Evolutionary conservation across 768 basidiomycete species (phyloP).

Genomic region (Suillus lakei): DNA sequence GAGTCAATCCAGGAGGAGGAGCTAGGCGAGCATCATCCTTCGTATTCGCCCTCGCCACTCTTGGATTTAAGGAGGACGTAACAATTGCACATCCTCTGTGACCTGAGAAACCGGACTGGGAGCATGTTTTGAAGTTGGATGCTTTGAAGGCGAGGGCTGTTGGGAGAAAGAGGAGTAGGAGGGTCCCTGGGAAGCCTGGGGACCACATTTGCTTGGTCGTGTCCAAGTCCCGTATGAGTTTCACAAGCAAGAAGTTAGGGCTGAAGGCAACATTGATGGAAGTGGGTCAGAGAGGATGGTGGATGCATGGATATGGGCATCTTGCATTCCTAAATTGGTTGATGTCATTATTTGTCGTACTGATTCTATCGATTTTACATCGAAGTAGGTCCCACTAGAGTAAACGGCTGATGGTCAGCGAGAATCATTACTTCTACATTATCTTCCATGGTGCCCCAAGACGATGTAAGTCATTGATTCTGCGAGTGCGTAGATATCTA

Average conservation of each 20-base stretch:
- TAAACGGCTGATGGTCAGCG: neutral
- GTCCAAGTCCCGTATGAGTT: too few species aligned
- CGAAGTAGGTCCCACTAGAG: neutral
- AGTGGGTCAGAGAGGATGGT: too few species aligned
- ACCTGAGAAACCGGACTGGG: conserved; percentile 97
- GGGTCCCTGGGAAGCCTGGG: neutral
- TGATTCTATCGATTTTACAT: neutral
- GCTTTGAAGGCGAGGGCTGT: conserved; percentile 62
- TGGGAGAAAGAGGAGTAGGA: conserved; percentile 35
- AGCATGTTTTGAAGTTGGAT: conserved; percentile 93
- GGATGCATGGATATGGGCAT: too few species aligned
- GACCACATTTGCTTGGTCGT: neutral
- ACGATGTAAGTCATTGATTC: neutral
- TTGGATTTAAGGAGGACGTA: conserved; percentile 84
- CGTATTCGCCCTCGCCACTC: conserved; percentile 83
- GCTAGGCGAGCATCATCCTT: conserved; percentile 99
- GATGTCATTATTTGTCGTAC: neutral
- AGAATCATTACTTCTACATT: neutral
- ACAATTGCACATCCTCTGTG: conserved; percentile 88
- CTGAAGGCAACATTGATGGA: too few species aligned
- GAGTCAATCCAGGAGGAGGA: conserved; percentile 97
- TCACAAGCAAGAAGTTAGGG: too few species aligned
- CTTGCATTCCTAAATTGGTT: neutral
- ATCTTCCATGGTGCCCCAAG: neutral
- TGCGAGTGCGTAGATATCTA: neutral